Evolutionary conservation across 2,329 filamentous ascomycete genomes (phyloP).

Genomic region (Davidsoniella virescens): DNA sequence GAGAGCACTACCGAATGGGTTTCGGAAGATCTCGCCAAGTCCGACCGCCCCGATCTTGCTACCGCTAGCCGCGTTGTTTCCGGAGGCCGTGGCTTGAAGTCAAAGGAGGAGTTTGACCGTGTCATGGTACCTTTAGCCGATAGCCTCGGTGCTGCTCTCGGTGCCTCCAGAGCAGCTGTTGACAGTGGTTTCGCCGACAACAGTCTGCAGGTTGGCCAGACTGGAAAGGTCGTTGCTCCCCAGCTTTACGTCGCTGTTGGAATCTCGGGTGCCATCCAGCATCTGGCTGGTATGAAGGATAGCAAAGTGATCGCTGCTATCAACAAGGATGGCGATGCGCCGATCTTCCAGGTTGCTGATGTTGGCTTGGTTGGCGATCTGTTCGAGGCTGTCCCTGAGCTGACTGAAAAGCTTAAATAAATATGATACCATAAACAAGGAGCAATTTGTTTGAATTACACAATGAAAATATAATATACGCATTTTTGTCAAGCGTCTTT

Average conservation of each 20-base stretch:
- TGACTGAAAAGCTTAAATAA: slow-evolving; percentile 67
- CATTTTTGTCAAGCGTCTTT: not conserved
- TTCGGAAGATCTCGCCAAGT: slow-evolving; percentile 82
- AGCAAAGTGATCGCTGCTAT: slow-evolving; percentile 98
- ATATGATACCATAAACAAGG: not conserved
- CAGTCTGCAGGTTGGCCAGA: slow-evolving; percentile 94
- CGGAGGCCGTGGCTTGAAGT: slow-evolving; percentile 87
- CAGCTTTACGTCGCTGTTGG: slow-evolving; percentile 90
- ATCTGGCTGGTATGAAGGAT: slow-evolving; percentile 98
- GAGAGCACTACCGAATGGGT: slow-evolving; percentile 70
- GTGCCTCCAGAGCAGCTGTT: slow-evolving; percentile 84
- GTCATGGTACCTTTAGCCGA: slow-evolving; percentile 88
- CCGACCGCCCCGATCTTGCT: slow-evolving; percentile 80
- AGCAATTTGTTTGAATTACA: too few relatives aligned
- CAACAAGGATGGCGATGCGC: slow-evolving; percentile 93
- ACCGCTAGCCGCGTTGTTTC: slow-evolving; percentile 86
- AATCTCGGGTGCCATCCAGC: slow-evolving; percentile 94
- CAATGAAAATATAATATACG: not conserved
- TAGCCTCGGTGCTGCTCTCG: slow-evolving; percentile 83
- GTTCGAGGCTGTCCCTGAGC: slow-evolving; percentile 87
- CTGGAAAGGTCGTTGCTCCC: slow-evolving; percentile 94
- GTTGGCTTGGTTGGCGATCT: slow-evolving; percentile 89
- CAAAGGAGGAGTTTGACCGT: slow-evolving; percentile 91
- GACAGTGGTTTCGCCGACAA: slow-evolving; percentile 98
- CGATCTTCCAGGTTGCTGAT: slow-evolving; percentile 96